phyloP scores from a whole-genome alignment of 1,284 basidiomycete species.

The Pseudomicrostroma phylloplanum region DNA sequence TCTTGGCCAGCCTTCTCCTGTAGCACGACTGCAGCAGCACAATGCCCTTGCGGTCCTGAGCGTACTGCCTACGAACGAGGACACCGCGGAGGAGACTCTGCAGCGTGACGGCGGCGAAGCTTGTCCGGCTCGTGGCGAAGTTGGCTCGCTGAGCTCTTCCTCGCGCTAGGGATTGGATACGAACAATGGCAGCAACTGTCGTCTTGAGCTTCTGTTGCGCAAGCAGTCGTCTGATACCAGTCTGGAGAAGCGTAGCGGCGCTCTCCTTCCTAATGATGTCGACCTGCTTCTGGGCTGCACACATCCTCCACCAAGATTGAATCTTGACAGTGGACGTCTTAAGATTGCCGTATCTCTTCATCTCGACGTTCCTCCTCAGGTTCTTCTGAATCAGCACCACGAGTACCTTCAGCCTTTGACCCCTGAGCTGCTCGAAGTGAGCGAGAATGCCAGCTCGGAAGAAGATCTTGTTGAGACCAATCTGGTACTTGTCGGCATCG shows the following conservation, averaged over 20 bases:
- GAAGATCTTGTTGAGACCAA: conserved; percentile 95
- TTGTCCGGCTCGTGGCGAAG: conserved; percentile 62
- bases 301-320: conserved; percentile 88
- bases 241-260: conserved; percentile 73
- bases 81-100: conserved; percentile 83
- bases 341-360: conserved; percentile 71
- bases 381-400: conserved; percentile 97
- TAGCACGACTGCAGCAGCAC: conserved; percentile 85
- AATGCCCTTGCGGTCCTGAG: conserved; percentile 66
- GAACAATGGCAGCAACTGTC: conserved; percentile 62
- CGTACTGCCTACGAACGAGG: conserved; percentile 62
- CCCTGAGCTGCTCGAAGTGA: conserved; percentile 83
- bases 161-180: conserved; percentile 76
- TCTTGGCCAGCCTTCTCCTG: conserved; percentile 78
- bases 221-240: conserved; percentile 64
- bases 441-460: conserved; percentile 99
- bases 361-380: conserved; percentile 75
- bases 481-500: conserved; percentile 93
- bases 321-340: conserved; percentile 72
- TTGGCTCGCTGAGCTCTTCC: conserved; percentile 68
- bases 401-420: conserved; percentile 77
- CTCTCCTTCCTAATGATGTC: conserved; percentile 66
- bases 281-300: conserved; percentile 68
- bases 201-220: conserved; percentile 68
- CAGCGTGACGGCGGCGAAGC: conserved; percentile 65